Base-by-base conservation (phyloP, 306 rosid genomes). In the Prunus mongolica region DNA sequence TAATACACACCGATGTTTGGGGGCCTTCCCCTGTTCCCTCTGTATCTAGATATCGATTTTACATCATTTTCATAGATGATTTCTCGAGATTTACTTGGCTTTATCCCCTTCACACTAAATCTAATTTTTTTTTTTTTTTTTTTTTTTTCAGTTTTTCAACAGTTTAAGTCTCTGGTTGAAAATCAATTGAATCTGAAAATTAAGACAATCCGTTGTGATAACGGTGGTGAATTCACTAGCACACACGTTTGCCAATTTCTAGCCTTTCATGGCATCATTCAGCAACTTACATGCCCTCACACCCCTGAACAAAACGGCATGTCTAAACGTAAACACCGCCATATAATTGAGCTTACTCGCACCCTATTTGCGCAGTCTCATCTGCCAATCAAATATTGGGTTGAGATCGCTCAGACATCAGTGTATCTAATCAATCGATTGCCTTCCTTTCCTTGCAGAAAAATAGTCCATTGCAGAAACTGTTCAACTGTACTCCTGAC, bases 341-440 rank as follows among this genome's bases (percentile, higher is more conserved):
- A 45, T 3, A 68, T 68, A 2, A 47, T 67, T 4, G 49, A 67
- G n/a, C 20, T n/a, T 2, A 47, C 52, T 7, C 32, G 46, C 2
- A 67, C 71, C 9, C 7, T 67, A 1, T 45, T 65, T 24, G n/a
- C 20, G 11, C 8, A 32, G 4, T 34, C 69, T 12, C 2, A 6
- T 28, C 14, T 32, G 25, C 71, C 71, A 6, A 20, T 67, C 50
- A 67, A 67, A 67, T 67, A 18, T 18, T 67, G 71, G 71, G 71
- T 16, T 1, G 55, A 67, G 3, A 52, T 47, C 7, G 22, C 15
- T 20, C 22, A 18, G 7, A 5, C 71, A 30, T 7, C 54, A 0
- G 32, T 67, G 0, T 67, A 41, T 15, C 5, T 67, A 38, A 38
- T 44, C 12, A 67, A 44, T 20, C 10, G 34, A 0, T 47, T 67